phyloP scores from a whole-genome alignment of 148 eudicot species.

The Vaccinium macrocarpon region DNA sequence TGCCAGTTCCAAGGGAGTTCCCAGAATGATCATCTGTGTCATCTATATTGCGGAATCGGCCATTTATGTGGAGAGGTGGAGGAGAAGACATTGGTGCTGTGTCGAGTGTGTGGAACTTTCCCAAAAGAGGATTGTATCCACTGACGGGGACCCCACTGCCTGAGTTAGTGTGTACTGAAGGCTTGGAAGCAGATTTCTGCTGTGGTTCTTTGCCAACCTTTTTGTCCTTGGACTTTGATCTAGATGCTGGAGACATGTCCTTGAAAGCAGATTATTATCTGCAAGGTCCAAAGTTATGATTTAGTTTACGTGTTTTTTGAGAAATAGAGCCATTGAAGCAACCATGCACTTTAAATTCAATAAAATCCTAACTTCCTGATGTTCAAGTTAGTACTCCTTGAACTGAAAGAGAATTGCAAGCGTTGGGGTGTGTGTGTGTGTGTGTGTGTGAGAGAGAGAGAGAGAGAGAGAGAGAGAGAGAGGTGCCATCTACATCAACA shows the following conservation, averaged over 20 bases:
- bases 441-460: background rate
- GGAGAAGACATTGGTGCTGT: constrained; percentile 46
- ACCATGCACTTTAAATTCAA: constrained; percentile 66
- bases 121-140: constrained; percentile 82
- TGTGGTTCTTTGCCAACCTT: constrained; percentile 66
- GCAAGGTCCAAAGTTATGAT: constrained; percentile 14
- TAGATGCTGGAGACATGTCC: constrained; percentile 75
- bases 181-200: constrained; percentile 62
- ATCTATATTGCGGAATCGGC: constrained; percentile 82
- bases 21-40: constrained; percentile 80
- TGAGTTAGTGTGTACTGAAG: constrained; percentile 45
- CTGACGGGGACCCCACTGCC: constrained; percentile 56
- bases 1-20: constrained; percentile 52
- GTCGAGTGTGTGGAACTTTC: constrained; percentile 83
- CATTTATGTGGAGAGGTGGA: constrained; percentile 57
- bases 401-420: background rate
- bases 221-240: constrained; percentile 82
- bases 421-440: background rate
- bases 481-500: background rate
- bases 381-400: background rate
- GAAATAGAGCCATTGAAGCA: constrained; percentile 19
- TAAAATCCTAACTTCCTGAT: constrained; percentile 64
- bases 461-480: background rate
- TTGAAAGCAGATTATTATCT: constrained; percentile 20
- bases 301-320: constrained; percentile 6